Evolutionary conservation across 2,329 filamentous ascomycete species (phyloP), one percentile per base, ranked within the genome.

Genomic region (Sporothrix dimorphospora): DNA sequence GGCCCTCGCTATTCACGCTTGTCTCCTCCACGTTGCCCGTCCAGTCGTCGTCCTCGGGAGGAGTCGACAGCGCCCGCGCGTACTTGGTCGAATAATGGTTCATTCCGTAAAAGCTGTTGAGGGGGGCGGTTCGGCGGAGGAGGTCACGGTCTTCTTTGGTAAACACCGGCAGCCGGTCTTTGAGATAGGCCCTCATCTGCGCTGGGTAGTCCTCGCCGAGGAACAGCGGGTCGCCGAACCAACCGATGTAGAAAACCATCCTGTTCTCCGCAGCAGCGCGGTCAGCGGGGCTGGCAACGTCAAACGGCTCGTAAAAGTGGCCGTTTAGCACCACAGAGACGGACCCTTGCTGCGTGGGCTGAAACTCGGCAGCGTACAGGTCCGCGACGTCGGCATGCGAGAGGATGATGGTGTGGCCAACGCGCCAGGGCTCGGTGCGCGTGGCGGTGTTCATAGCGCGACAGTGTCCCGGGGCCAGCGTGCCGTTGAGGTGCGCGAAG

Each of bases 21-120:
- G 91, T 85, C 1, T 89, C 86, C 77, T 95, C 91, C 49, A 96
- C 83, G 80, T 96, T 92, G 69, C 94, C 93, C 14, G 88, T 83
- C 81, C 89, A 89, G 82, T 97, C 93, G 68, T 91, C 86, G 3
- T 84, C 83, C 1, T 87, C 85, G 0, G 92, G 82, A 55, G 86
- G 83, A 8, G 85, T 87, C 6, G 87, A 85, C 78, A 89, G 88
- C 82, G 94, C 90, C 80, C 89, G 90, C 82, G 96, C 90, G 82
- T 92, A 97, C 85, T 95, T 93, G 78, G 92, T 91, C 61, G 92
- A 94, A 85, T 97, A 97, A 85, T 94, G 92, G 85, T 97, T 96
- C 92, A 94, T 94, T 80, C 93, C 93, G 81, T 96, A 97, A 82
- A 96, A 97, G 84, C 96, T 93, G 24, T 59, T 59, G 80, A 42